phyloP scores from a whole-genome alignment of 257 asterid species.

The Solanum clarkiae region DNA sequence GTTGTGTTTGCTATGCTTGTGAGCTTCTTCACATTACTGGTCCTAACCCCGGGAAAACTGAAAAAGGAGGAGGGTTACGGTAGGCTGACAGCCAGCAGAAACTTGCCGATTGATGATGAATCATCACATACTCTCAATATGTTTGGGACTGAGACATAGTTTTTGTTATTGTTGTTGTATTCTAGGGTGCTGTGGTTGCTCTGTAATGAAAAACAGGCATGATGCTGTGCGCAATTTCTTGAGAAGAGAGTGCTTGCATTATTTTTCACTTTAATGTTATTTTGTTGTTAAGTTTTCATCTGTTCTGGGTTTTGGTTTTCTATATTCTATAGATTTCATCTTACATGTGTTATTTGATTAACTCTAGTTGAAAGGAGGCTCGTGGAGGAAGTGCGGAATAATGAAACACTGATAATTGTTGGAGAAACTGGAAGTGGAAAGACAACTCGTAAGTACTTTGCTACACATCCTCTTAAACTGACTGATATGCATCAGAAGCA shows the following conservation, averaged over 20 bases:
- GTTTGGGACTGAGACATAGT: not conserved
- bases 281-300: not conserved
- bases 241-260: not conserved
- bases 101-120: not conserved
- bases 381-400: constrained; percentile 69
- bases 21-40: not conserved
- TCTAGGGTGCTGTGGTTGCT: not conserved
- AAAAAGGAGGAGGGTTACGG: not conserved
- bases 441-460: constrained; percentile 77
- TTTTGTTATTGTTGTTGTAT: not conserved
- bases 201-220: not conserved
- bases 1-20: not conserved
- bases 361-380: constrained; percentile 64
- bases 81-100: not conserved
- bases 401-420: constrained; percentile 72
- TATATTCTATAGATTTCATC: not conserved
- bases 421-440: constrained; percentile 99
- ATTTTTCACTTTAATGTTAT: not conserved
- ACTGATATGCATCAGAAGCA: not conserved
- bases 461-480: not conserved
- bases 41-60: not conserved
- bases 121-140: not conserved
- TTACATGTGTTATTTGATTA: not conserved
- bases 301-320: not conserved
- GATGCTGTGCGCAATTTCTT: not conserved